phyloP scores from a whole-genome alignment of 345 rosid species.

The Psidium friedrichsthalianum region DNA sequence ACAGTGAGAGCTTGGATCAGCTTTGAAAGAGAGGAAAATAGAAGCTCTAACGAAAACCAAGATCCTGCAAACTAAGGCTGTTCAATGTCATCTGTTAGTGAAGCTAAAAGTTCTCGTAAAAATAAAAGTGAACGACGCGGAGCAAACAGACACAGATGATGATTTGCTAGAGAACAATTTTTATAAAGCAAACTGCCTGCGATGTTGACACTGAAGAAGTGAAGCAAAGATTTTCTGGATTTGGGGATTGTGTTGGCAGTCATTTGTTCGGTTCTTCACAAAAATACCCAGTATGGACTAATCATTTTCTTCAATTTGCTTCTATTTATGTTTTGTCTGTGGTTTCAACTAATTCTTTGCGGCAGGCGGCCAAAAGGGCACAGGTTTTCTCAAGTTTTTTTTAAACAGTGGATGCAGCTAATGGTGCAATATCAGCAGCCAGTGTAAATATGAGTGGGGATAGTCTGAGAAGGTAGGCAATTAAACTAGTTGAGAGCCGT shows the following conservation, averaged over 20 bases:
- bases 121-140: conserved; percentile 16
- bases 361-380: conserved; percentile 89
- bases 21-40: conserved; percentile 14
- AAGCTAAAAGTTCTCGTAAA: conserved; percentile 27
- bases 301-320: background rate
- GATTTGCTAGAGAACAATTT: conserved; percentile 62
- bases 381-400: conserved; percentile 91
- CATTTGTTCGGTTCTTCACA: conserved; percentile 68
- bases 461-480: conserved; percentile 71
- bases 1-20: conserved; percentile 15
- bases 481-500: conserved; percentile 59
- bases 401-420: conserved; percentile 54
- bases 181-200: conserved; percentile 77
- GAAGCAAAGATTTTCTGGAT: conserved; percentile 57
- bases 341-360: conserved; percentile 3
- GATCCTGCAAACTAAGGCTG: conserved; percentile 13
- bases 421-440: conserved; percentile 71
- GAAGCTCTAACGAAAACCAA: conserved; percentile 13
- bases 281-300: conserved; percentile 61
- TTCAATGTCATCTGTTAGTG: conserved; percentile 14
- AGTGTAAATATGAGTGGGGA: conserved; percentile 44
- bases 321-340: background rate
- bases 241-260: conserved; percentile 62
- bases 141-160: conserved; percentile 33
- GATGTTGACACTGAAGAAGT: conserved; percentile 61